Evolutionary conservation across 192 early-diverging fungal species (phyloP).

Genomic region (Gorgonomyces haynaldii): DNA sequence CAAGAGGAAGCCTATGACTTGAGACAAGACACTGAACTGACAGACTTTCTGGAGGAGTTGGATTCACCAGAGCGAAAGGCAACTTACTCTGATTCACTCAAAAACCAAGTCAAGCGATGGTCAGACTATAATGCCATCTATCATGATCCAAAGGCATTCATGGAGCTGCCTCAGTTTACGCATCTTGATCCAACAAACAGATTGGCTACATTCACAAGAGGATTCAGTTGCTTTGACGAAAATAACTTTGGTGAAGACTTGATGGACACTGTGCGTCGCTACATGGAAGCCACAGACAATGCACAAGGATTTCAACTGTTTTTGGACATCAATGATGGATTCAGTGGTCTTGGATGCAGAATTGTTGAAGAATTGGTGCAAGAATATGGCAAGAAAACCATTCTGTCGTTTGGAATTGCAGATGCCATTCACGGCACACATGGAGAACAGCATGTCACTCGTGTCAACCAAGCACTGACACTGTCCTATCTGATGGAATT

Average conservation of each 20-base stretch:
- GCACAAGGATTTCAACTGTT: conserved; percentile 34
- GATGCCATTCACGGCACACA: no score
- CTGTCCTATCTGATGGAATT: no score
- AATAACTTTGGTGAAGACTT: conserved; percentile 18
- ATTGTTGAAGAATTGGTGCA: conserved; percentile 22
- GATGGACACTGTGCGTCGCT: conserved; percentile 28
- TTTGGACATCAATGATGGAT: conserved; percentile 26
- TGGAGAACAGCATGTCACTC: no score
- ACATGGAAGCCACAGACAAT: conserved; percentile 33
- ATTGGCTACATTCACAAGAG: conserved; percentile 44
- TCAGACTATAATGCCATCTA: conserved; percentile 69
- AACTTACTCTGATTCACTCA: no score
- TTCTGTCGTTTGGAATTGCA: conserved; percentile 31
- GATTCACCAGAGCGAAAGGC: no score
- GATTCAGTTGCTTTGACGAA: conserved; percentile 23
- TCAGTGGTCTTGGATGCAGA: conserved; percentile 22
- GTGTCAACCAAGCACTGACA: no score
- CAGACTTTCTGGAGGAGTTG: no score
- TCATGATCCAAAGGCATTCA: conserved; percentile 57
- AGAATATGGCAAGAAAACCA: conserved; percentile 28
- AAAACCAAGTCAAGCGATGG: no score
- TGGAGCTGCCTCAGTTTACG: conserved; percentile 34
- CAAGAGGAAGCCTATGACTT: no score
- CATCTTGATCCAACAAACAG: conserved; percentile 45
- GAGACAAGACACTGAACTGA: no score